Conservation (phyloP, 2,329 filamentous ascomycete genomes). For the Clarireedia monteithiana region DNA sequence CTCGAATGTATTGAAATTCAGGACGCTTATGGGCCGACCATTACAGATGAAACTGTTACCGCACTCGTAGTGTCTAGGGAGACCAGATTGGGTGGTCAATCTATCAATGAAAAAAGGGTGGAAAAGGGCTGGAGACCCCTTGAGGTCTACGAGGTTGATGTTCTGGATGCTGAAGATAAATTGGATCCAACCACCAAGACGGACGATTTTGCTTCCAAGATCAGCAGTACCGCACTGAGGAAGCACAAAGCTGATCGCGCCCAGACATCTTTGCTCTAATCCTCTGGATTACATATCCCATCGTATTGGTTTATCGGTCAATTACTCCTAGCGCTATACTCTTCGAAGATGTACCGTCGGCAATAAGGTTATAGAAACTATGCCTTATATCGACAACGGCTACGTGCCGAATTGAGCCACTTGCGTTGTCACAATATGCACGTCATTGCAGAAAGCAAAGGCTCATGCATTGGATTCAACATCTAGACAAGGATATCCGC, state of each 20-base stretch:
- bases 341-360: background rate
- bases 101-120: conserved; percentile 74
- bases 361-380: background rate
- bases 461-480: conserved; percentile 3
- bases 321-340: background rate
- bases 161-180: conserved; percentile 62
- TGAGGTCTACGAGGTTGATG: conserved; percentile 81
- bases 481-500: background rate
- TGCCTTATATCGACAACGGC: background rate
- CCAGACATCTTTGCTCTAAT: conserved; percentile 16
- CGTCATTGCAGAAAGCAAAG: conserved; percentile 9
- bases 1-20: conserved; percentile 79
- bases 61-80: conserved; percentile 83
- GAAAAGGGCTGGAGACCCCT: conserved; percentile 70
- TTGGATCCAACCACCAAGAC: conserved; percentile 35
- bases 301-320: background rate
- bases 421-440: conserved; percentile 7
- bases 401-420: background rate
- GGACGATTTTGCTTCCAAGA: conserved; percentile 69
- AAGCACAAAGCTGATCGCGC: conserved; percentile 34
- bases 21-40: conserved; percentile 85
- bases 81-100: conserved; percentile 73
- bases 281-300: background rate
- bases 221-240: conserved; percentile 84
- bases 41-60: conserved; percentile 69